phyloP scores from a whole-genome alignment of 2,329 filamentous ascomycete species.

The Aspergillus sp. region DNA sequence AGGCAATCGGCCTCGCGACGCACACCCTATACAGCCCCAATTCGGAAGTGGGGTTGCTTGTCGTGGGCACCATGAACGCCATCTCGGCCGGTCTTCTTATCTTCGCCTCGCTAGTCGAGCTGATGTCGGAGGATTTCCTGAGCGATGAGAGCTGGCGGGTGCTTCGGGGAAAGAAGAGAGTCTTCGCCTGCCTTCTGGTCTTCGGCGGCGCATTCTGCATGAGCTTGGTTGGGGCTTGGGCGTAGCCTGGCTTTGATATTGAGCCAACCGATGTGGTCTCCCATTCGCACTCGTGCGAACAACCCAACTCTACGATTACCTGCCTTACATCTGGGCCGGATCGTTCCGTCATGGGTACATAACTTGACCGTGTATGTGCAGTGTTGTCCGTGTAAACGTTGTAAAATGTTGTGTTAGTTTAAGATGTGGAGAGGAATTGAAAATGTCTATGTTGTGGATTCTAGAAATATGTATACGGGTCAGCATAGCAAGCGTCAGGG shows the following conservation, averaged over 20 bases:
- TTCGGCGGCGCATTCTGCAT: slow-evolving; percentile 58
- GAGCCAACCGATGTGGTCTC: no score
- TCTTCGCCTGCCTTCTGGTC: slow-evolving; percentile 57
- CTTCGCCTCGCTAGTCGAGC: slow-evolving; percentile 68
- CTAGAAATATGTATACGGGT: no score
- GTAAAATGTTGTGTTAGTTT: no score
- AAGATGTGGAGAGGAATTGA: no score
- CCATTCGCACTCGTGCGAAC: no score
- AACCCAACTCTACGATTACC: no score
- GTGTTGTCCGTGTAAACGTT: no score
- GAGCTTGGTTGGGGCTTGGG: slow-evolving; percentile 66
- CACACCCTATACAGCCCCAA: slow-evolving; percentile 67
- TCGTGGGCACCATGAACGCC: slow-evolving; percentile 76
- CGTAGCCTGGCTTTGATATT: slow-evolving; percentile 31
- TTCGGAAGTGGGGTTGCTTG: slow-evolving; percentile 62
- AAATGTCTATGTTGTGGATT: no score
- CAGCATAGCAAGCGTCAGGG: no score
- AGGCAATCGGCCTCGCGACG: slow-evolving; percentile 68
- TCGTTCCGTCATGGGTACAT: no score
- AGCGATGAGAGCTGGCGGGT: slow-evolving; percentile 65
- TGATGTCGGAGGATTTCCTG: slow-evolving; percentile 71
- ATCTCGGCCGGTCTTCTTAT: slow-evolving; percentile 68
- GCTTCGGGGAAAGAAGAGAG: slow-evolving; percentile 53
- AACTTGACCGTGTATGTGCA: no score
- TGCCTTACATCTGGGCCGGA: no score